Conservation (phyloP, 208 protist genomes). For the Leishmania tropica region DNA sequence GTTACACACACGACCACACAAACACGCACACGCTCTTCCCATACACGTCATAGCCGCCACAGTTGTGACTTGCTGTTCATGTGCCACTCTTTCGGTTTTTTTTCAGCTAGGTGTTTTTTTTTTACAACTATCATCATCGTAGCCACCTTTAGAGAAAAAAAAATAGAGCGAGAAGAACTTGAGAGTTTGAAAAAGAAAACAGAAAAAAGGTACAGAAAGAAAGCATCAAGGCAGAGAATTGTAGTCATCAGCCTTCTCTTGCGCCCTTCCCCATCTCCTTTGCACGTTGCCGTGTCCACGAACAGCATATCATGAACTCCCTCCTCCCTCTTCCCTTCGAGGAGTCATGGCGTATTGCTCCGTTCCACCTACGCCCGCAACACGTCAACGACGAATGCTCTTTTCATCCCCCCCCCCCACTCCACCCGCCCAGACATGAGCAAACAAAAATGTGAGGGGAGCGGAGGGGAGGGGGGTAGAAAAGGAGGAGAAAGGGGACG, state of each 20-base stretch:
- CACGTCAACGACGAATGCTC: neutral
- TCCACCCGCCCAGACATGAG: neutral
- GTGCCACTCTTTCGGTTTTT: neutral
- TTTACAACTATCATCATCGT: neutral
- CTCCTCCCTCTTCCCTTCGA: neutral
- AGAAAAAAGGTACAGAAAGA: neutral
- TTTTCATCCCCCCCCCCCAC: neutral
- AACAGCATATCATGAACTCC: neutral
- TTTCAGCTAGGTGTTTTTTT: neutral
- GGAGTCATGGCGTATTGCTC: neutral
- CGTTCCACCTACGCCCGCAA: neutral
- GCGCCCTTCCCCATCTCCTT: neutral
- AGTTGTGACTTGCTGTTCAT: conserved; percentile 1
- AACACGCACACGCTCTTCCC: neutral
- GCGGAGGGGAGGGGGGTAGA: neutral
- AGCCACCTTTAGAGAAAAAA: neutral
- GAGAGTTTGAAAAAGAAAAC: neutral
- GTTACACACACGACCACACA: neutral
- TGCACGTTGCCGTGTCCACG: neutral
- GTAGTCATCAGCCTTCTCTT: neutral
- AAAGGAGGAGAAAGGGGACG: neutral
- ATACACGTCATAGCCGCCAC: neutral
- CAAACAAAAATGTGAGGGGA: neutral
- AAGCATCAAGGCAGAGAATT: neutral
- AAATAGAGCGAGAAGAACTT: neutral